These are phyloP conservation scores for Grosmannia serpens DNA, from an alignment of 2,329 filamentous ascomycete genomes.

Conservation along the genomic window DNA sequence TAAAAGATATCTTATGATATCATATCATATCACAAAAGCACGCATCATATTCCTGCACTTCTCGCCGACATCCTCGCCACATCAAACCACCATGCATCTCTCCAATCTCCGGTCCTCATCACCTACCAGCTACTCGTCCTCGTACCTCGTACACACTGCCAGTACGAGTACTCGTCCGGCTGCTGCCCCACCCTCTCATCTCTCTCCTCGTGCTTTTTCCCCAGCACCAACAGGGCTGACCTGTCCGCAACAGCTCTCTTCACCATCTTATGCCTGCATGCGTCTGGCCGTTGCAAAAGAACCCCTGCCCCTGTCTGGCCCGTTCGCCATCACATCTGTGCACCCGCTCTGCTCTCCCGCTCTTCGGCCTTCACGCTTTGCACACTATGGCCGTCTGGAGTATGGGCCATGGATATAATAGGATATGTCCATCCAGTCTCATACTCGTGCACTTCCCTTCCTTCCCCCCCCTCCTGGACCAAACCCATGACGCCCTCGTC, in stretches of 20 bases:
- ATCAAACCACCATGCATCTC: no score
- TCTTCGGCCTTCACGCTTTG: neutral
- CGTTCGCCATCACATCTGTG: neutral
- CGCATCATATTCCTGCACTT: no score
- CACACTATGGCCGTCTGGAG: neutral
- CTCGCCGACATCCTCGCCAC: no score
- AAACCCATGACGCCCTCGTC: neutral
- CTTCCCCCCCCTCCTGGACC: neutral
- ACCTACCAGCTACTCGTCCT: no score
- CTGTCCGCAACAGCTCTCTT: neutral
- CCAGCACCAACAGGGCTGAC: neutral
- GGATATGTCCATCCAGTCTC: neutral
- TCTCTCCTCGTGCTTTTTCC: neutral
- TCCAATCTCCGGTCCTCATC: no score
- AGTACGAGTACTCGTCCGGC: no score
- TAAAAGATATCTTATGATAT: no score
- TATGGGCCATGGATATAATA: neutral
- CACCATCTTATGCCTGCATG: neutral
- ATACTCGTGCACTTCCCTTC: no score
- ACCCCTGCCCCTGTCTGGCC: neutral
- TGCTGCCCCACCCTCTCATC: neutral
- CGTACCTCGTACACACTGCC: neutral
- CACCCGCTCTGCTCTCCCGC: neutral
- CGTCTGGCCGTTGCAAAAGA: neutral
- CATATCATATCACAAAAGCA: no score